These are phyloP conservation scores for Diaporthe sp. DNA, from an alignment of 2,329 filamentous ascomycete species.

Conservation along the genomic window DNA sequence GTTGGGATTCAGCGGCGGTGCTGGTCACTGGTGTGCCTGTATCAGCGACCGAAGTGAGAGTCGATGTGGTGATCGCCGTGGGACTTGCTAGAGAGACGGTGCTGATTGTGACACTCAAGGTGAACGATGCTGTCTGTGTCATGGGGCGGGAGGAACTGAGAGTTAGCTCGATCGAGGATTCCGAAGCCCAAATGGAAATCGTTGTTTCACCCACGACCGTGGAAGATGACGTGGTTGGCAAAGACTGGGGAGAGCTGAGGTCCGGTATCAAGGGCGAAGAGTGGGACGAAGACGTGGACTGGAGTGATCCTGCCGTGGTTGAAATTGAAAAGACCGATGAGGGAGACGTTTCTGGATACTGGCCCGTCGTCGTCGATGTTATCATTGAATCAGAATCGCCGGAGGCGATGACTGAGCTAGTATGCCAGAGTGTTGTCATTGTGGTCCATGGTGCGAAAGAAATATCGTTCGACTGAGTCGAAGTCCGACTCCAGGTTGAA, in stretches of 20 bases:
- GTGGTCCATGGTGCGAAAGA: neutral
- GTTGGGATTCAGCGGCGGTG: no score
- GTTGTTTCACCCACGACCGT: neutral
- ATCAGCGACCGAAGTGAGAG: neutral
- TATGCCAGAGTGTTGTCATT: neutral
- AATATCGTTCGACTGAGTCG: neutral
- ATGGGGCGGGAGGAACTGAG: neutral
- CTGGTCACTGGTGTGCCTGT: neutral
- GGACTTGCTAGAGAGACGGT: neutral
- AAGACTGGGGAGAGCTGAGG: neutral
- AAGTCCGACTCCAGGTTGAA: neutral
- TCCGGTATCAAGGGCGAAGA: neutral
- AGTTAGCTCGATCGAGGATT: neutral
- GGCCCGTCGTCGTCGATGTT: neutral
- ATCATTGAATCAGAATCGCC: neutral
- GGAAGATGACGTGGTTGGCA: neutral
- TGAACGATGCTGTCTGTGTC: slow-evolving; percentile 12
- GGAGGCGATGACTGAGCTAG: neutral
- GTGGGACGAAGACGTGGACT: neutral
- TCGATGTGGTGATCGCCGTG: neutral
- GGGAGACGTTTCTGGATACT: neutral
- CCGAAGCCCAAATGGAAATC: neutral
- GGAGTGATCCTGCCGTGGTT: neutral
- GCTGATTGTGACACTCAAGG: neutral
- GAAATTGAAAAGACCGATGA: neutral